These are phyloP conservation scores for Linnemannia exigua DNA, from an alignment of 192 early-diverging fungal species.

Conservation along the genomic window DNA sequence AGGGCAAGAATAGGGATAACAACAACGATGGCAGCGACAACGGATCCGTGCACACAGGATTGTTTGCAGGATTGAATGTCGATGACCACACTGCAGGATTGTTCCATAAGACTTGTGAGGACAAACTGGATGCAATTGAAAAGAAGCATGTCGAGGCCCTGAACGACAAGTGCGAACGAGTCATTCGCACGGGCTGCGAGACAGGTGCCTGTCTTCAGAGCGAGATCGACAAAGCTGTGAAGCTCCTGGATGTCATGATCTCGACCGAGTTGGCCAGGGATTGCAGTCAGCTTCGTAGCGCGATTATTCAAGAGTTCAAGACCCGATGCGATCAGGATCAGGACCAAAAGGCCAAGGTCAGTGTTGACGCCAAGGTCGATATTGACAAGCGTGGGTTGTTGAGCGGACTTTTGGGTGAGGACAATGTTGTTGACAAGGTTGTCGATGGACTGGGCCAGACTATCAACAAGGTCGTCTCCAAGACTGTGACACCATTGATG, in stretches of 20 bases:
- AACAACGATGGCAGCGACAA: neutral
- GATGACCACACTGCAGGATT: neutral
- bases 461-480: constrained; percentile 2
- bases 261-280: constrained; percentile 22
- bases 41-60: neutral
- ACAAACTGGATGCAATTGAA: neutral
- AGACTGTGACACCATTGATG: neutral
- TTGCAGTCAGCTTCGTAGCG: neutral
- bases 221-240: constrained; percentile 8
- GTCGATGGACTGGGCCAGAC: constrained; percentile 1
- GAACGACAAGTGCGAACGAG: neutral
- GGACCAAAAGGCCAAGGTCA: neutral
- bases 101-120: constrained; percentile 6
- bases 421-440: neutral
- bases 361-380: neutral
- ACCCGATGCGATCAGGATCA: constrained; percentile 3
- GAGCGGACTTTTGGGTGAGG: neutral
- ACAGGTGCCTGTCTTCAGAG: constrained; percentile 1
- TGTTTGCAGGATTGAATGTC: neutral
- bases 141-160: neutral
- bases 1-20: neutral
- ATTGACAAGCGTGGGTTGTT: constrained; percentile 26
- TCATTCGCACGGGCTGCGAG: neutral
- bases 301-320: constrained; percentile 11
- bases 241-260: constrained; percentile 25